Evolutionary conservation across 306 rosid genomes (phyloP), one percentile per base, ranked within the genome.

Genomic region (Cicer cuneatum): DNA sequence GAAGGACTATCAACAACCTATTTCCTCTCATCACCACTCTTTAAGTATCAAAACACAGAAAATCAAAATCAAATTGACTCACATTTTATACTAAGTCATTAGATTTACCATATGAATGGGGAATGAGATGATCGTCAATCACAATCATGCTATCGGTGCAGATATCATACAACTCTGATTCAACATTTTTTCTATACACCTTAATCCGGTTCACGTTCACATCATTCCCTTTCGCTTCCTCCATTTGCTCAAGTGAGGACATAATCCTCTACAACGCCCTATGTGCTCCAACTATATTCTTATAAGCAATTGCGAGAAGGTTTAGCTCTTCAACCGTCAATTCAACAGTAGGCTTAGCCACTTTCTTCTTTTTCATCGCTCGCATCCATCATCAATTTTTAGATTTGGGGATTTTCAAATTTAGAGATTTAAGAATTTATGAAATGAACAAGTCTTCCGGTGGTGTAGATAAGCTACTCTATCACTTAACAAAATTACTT

Each of bases 181-280:
- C 91, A 42, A 87, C 80, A 42, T 87, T 80, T 12, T 78, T 66
- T 81, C 84, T 74, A 38, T 80, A 87, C 60, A 82, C 84, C 81
- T 72, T 85, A 69, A 83, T 82, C 24, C 84, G 75, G 72, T 51
- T 85, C 75, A 78, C 91, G 49, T 78, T 80, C 37, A 18, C 43
- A 13, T 80, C 91, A 53, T 85, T 85, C 33, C 89, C 86, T 59
- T 83, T 87, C 10, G 75, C 29, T 56, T 87, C 91, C 78, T 87
- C 87, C 71, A 78, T 85, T 73, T 82, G 86, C 69, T 87, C 89
- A 12, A 87, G 78, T 41, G 89, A 87, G 1, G 89, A 85, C 10
- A 87, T 72, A 3, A 87, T 85, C 80, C 89, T 87, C 89, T 89
- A 85, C 18, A 89, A 87, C 7, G 89, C 89, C 62, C 91, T 83